These are phyloP conservation scores for Colletotrichum graminicola DNA, from an alignment of 2,329 filamentous ascomycete species.

Conservation along the genomic window DNA sequence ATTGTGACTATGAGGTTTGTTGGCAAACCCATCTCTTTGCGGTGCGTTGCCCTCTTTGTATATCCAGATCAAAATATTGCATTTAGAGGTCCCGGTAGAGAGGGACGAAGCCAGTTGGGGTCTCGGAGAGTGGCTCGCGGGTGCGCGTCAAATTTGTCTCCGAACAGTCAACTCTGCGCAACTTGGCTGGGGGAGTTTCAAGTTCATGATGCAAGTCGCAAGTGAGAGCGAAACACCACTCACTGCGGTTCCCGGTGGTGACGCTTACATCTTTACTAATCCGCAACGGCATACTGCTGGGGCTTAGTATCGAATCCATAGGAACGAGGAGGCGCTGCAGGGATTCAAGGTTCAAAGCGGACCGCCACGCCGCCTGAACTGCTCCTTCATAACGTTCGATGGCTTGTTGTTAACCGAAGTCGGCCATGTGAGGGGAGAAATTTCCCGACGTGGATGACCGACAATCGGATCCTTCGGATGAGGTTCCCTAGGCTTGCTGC, in stretches of 20 bases:
- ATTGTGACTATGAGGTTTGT: not conserved
- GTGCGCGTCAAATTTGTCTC: constrained; percentile 4
- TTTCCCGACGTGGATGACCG: no score
- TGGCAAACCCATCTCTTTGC: no score
- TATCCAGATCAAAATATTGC: no score
- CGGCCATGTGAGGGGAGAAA: not conserved
- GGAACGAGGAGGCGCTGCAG: not conserved
- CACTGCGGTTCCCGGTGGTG: not conserved
- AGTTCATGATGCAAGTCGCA: constrained; percentile 1
- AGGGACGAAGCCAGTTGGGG: not conserved
- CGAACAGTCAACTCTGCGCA: not conserved
- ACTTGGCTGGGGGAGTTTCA: not conserved
- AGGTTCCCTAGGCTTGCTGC: not conserved
- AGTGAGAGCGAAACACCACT: not conserved
- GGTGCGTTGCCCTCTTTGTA: no score
- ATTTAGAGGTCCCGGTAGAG: no score
- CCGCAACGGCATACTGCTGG: not conserved
- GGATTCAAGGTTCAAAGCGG: not conserved
- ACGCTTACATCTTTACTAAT: constrained; percentile 23
- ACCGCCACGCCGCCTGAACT: not conserved
- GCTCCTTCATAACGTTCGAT: no score
- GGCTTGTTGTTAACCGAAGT: not conserved
- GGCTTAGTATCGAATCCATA: not conserved
- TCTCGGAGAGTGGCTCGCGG: not conserved
- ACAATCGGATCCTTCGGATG: not conserved